Percentiles rank a stretch among this genome's conserved stretches.
Evolutionary conservation across 768 basidiomycete species (phyloP).

Genomic region (Tephrocybe sp.): DNA sequence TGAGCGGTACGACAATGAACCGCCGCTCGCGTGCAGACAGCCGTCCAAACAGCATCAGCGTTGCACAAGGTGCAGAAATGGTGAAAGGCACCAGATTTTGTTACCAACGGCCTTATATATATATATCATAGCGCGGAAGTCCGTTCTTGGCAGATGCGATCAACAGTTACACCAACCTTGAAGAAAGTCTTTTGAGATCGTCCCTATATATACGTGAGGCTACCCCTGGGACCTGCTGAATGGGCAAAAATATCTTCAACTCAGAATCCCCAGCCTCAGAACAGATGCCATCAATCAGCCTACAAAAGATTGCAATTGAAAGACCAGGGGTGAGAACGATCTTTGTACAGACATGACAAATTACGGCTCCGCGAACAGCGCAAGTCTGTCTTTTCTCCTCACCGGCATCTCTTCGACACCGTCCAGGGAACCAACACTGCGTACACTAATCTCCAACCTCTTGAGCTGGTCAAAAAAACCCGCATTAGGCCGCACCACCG

Average conservation of each 20-base stretch:
- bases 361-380: slow-evolving; percentile 25
- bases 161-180: no score
- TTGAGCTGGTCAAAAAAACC: slow-evolving; percentile 45
- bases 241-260: no score
- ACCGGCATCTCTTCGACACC: slow-evolving; percentile 36
- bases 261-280: no score
- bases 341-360: no score
- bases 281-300: no score
- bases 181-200: no score
- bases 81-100: neutral
- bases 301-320: no score
- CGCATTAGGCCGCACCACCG: slow-evolving; percentile 38
- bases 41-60: slow-evolving; percentile 6
- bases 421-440: slow-evolving; percentile 28
- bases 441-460: slow-evolving; percentile 29
- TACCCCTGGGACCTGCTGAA: no score
- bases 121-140: no score
- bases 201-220: no score
- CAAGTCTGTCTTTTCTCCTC: slow-evolving; percentile 31
- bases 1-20: slow-evolving; percentile 10
- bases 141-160: no score
- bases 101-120: neutral
- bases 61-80: neutral
- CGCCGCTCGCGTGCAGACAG: slow-evolving; percentile 10
- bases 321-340: no score